phyloP scores from a whole-genome alignment of 2,329 filamentous ascomycete genomes.

The Ilyonectria mors-panacis region DNA sequence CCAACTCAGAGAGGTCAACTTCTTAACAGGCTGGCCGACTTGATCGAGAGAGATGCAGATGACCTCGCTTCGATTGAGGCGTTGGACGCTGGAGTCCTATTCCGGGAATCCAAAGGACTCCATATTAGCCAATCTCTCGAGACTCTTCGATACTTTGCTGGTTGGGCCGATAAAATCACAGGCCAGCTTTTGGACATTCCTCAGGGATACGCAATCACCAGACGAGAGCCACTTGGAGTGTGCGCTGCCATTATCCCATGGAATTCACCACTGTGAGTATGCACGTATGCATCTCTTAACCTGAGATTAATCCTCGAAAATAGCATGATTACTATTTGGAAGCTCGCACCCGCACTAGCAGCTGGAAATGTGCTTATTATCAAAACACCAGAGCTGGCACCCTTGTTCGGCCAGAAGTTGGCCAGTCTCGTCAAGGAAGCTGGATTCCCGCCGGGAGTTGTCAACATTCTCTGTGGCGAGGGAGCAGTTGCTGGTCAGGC shows the following conservation, averaged over 20 bases:
- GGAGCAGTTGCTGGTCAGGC: conserved; percentile 77
- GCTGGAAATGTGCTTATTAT: conserved; percentile 74
- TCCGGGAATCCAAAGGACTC: conserved; percentile 32
- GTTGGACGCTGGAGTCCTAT: conserved; percentile 72
- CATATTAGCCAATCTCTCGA: conserved; percentile 36
- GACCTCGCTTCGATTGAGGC: conserved; percentile 64
- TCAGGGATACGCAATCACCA: conserved; percentile 11
- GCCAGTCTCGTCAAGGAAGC: conserved; percentile 77
- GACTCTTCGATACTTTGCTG: conserved; percentile 26
- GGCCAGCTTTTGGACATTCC: conserved; percentile 18
- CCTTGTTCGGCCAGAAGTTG: conserved; percentile 72
- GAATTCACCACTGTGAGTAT: conserved; percentile 73
- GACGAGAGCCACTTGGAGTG: conserved; percentile 78
- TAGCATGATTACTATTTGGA: conserved; percentile 53
- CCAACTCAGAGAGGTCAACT: conserved; percentile 50
- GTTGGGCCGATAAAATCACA: conserved; percentile 30
- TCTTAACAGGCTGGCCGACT: conserved; percentile 74
- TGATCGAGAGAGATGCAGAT: conserved; percentile 71
- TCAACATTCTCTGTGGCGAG: conserved; percentile 80
- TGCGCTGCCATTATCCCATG: conserved; percentile 80
- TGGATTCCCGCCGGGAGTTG: conserved; percentile 81
- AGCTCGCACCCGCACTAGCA: conserved; percentile 76
- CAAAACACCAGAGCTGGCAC: conserved; percentile 75
- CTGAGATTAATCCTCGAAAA: accelerated
- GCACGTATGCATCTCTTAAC: neutral